These are phyloP conservation scores for Raphanus sativus DNA, from an alignment of 345 rosid genomes.

Conservation along the genomic window DNA sequence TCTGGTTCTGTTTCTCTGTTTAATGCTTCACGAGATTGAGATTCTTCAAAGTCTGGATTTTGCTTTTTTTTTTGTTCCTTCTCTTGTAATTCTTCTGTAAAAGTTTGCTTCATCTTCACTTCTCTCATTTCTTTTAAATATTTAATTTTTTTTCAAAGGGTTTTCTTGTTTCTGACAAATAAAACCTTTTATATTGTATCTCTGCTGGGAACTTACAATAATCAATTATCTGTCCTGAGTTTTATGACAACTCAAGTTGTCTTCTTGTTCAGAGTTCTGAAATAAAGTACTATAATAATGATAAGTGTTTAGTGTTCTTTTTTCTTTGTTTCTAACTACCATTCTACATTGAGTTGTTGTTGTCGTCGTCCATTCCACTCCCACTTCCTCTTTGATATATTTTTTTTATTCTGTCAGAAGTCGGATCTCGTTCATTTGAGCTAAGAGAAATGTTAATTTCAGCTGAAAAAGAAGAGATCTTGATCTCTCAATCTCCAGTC, in stretches of 20 bases:
- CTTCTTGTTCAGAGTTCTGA: conserved; percentile 38
- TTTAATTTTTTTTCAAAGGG: not conserved
- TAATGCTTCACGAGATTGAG: conserved; percentile 27
- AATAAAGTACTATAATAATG: conserved; percentile 20
- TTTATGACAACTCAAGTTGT: conserved; percentile 37
- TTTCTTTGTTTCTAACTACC: conserved; percentile 34
- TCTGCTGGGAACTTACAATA: conserved; percentile 19
- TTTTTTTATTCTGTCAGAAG: conserved; percentile 27
- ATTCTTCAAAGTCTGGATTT: conserved; percentile 25
- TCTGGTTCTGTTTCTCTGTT: conserved; percentile 28
- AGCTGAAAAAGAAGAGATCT: conserved; percentile 46
- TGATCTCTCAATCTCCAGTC: conserved; percentile 31
- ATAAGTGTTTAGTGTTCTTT: conserved; percentile 11
- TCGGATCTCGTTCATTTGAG: conserved; percentile 29
- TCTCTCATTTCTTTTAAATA: conserved; percentile 9
- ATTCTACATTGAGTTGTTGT: conserved; percentile 28
- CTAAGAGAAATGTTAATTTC: conserved; percentile 42
- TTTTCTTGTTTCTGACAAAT: conserved; percentile 36
- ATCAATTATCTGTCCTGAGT: conserved; percentile 14
- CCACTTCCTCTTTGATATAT: conserved; percentile 12
- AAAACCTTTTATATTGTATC: conserved; percentile 7
- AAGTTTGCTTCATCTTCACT: conserved; percentile 36
- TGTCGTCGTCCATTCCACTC: conserved; percentile 38
- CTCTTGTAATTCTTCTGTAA: not conserved
- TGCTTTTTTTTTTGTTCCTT: not conserved